These are phyloP conservation scores for Nemania sp. DNA, from an alignment of 2,329 filamentous ascomycete species.

Conservation along the genomic window DNA sequence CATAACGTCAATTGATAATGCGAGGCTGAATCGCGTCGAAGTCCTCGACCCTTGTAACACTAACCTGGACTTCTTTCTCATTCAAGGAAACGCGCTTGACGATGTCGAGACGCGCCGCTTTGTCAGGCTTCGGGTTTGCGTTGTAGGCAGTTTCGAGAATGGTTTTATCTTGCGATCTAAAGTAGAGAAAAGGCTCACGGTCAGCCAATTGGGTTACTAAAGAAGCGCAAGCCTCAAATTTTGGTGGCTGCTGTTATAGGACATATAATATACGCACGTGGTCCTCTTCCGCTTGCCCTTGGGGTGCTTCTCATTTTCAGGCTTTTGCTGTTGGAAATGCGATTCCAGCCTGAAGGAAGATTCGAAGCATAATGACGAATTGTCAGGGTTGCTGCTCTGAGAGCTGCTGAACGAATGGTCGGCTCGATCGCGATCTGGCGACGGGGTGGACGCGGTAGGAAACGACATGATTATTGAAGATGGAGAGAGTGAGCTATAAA, in stretches of 20 bases:
- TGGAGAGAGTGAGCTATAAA: conserved; percentile 25
- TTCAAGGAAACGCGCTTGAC: conserved; percentile 84
- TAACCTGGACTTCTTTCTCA: conserved; percentile 95
- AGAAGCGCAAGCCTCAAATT: neutral
- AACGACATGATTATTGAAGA: conserved; percentile 28
- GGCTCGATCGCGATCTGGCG: conserved; percentile 29
- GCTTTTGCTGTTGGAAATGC: conserved; percentile 34
- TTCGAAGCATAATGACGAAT: conserved; percentile 40
- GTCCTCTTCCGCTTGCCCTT: conserved; percentile 66
- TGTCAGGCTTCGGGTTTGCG: conserved; percentile 88
- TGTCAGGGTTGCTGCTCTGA: conserved; percentile 37
- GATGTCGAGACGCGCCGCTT: conserved; percentile 80
- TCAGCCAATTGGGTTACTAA: conserved; percentile 17
- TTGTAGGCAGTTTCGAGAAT: conserved; percentile 85
- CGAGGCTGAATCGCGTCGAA: conserved; percentile 4
- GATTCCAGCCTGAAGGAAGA: conserved; percentile 41
- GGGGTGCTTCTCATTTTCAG: conserved; percentile 50
- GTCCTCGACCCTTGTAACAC: conserved; percentile 37
- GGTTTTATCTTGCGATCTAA: conserved; percentile 83
- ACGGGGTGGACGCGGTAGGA: conserved; percentile 35
- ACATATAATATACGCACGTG: conserved; percentile 51
- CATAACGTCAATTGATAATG: conserved; percentile 1
- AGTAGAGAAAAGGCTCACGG: conserved; percentile 15
- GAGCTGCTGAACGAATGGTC: conserved; percentile 35
- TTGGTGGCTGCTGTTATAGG: neutral